A percentile compares a stretch with the other conserved stretches of the same genome.
Evolutionary conservation across 345 rosid genomes (phyloP).

Genomic region (Hirschfeldia incana): DNA sequence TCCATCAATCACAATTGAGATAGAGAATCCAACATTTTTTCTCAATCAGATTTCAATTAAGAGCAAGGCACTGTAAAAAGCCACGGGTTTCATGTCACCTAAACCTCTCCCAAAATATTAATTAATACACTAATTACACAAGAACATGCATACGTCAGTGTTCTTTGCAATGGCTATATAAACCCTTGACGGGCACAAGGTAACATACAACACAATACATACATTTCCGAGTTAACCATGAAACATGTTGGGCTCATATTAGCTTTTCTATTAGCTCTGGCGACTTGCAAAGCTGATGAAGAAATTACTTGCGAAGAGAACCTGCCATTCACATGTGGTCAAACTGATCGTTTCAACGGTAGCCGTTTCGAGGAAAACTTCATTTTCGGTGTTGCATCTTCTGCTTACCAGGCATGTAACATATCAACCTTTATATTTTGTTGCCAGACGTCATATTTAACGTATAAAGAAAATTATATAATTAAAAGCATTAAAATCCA

Average conservation of each 20-base stretch:
- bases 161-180: constrained; percentile 24
- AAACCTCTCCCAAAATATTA: constrained; percentile 19
- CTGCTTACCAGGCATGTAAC: constrained; percentile 37
- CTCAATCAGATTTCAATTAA: background rate
- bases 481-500: background rate
- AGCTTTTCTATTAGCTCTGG: constrained; percentile 6
- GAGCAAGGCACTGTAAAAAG: background rate
- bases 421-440: background rate
- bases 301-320: constrained; percentile 20
- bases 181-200: constrained; percentile 21
- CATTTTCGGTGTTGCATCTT: constrained; percentile 34
- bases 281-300: constrained; percentile 2
- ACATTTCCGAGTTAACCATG: constrained; percentile 8
- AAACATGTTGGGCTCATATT: constrained; percentile 3
- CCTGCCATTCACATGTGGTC: constrained; percentile 13
- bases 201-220: constrained; percentile 9
- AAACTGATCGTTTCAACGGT: constrained; percentile 1
- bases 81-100: constrained; percentile 12
- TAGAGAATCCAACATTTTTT: background rate
- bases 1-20: background rate
- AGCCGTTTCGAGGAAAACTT: background rate
- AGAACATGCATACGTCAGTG: background rate
- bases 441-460: background rate
- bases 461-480: background rate
- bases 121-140: background rate